Percentiles rank a stretch among this genome's conserved stretches.
Conservation (phyloP, 495 filamentous ascomycete genomes). For the Lindgomyces ingoldianus region DNA sequence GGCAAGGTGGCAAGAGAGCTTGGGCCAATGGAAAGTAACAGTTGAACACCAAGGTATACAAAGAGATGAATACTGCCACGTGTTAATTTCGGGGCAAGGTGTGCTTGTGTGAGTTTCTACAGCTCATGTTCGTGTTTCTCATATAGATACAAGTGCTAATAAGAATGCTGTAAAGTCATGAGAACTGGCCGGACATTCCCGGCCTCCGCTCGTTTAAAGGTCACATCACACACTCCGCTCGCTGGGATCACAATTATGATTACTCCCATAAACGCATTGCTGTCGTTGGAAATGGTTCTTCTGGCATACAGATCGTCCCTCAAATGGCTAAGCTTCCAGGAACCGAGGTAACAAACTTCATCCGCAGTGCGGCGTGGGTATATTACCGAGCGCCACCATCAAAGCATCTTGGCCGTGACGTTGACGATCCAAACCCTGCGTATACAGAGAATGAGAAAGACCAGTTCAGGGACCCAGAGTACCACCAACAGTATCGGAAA, state of each 20-base stretch:
- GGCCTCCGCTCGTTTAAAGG: slow-evolving; percentile 59
- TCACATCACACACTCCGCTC: slow-evolving; percentile 58
- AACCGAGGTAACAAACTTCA: slow-evolving; percentile 39
- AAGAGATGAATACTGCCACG: slow-evolving; percentile 4
- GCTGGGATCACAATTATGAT: slow-evolving; percentile 55
- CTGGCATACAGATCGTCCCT: slow-evolving; percentile 51
- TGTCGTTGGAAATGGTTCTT: slow-evolving; percentile 65
- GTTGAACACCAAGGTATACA: slow-evolving; percentile 30
- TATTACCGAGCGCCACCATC: slow-evolving; percentile 36
- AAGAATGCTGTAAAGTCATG: background rate
- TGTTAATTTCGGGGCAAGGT: slow-evolving; percentile 3
- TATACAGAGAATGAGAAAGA: slow-evolving; percentile 43
- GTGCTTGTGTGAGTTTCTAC: background rate
- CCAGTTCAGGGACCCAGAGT: slow-evolving; percentile 27
- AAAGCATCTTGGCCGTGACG: slow-evolving; percentile 40
- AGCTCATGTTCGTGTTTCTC: background rate
- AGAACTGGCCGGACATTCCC: slow-evolving; percentile 37
- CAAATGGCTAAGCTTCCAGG: slow-evolving; percentile 37
- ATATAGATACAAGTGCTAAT: too few relatives aligned
- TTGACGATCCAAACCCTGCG: slow-evolving; percentile 37
- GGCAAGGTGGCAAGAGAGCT: slow-evolving; percentile 39
- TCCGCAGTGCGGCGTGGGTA: slow-evolving; percentile 43
- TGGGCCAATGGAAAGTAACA: slow-evolving; percentile 38
- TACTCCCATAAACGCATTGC: slow-evolving; percentile 57
- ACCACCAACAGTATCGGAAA: slow-evolving; percentile 42